These are phyloP conservation scores for Pleurotus pulmonarius DNA, from an alignment of 768 basidiomycete genomes.

Conservation along the genomic window DNA sequence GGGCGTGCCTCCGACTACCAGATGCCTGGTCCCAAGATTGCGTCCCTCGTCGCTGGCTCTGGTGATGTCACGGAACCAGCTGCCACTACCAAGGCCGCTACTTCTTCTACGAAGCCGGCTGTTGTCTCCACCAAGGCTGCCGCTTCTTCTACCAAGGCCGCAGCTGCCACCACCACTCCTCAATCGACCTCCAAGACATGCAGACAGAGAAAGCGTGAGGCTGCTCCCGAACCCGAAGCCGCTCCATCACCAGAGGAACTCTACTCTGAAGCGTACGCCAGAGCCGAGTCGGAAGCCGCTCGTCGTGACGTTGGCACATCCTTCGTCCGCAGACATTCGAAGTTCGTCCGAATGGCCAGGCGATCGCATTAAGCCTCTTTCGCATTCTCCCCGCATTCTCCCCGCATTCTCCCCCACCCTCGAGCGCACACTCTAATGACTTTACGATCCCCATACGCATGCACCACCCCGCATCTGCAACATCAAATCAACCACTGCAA, in stretches of 20 bases:
- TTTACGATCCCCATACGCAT: background rate
- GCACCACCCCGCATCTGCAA: background rate
- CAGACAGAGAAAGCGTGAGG: constrained; percentile 1
- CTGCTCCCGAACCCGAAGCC: constrained; percentile 4
- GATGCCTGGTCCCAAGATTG: constrained; percentile 53
- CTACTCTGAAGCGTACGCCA: background rate
- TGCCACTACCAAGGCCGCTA: background rate
- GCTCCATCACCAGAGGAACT: constrained; percentile 5
- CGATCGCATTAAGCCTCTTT: constrained; percentile 5
- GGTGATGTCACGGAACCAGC: background rate
- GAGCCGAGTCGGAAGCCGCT: background rate
- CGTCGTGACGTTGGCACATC: background rate
- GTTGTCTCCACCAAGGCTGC: background rate
- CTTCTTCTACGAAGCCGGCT: background rate
- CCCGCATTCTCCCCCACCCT: background rate
- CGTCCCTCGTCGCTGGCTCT: constrained; percentile 29
- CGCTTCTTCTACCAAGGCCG: background rate
- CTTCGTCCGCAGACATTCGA: constrained; percentile 3
- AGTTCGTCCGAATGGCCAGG: constrained; percentile 1
- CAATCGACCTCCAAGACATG: background rate
- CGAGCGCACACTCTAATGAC: background rate
- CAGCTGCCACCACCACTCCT: background rate
- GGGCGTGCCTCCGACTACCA: constrained; percentile 22
- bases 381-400: background rate
- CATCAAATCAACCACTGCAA: background rate